Conservation (phyloP, 2,329 filamentous ascomycete species). For the Trichoderma atroviride region DNA sequence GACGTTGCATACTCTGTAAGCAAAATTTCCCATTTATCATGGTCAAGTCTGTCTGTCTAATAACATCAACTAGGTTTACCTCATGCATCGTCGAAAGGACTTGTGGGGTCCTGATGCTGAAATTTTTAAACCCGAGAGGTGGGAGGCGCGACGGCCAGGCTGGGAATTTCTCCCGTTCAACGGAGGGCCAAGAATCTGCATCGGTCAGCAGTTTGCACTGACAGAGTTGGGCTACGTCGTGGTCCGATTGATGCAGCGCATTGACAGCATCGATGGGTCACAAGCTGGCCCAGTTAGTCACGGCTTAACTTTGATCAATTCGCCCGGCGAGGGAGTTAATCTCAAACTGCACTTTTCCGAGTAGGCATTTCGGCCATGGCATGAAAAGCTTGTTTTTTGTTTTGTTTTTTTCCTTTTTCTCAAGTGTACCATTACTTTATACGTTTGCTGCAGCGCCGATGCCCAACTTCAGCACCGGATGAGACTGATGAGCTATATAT, state of each 20-base stretch:
- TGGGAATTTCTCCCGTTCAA: conserved; percentile 37
- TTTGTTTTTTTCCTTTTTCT: neutral
- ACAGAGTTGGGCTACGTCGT: conserved; percentile 34
- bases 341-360: conserved; percentile 30
- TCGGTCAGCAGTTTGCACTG: conserved; percentile 36
- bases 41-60: neutral
- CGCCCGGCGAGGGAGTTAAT: conserved; percentile 31
- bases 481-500: neutral
- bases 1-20: conserved; percentile 43
- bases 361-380: neutral
- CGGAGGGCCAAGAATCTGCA: conserved; percentile 36
- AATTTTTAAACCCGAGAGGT: conserved; percentile 47
- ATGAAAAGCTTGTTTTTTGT: neutral
- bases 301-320: conserved; percentile 30
- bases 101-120: conserved; percentile 45
- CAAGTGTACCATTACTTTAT: neutral
- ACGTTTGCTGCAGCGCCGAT: neutral
- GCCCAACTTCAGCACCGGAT: neutral
- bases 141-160: conserved; percentile 34
- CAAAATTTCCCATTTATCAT: neutral
- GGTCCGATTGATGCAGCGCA: conserved; percentile 31
- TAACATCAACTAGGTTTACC: conserved; percentile 27
- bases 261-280: conserved; percentile 32
- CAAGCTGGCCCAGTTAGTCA: conserved; percentile 29
- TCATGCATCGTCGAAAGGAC: conserved; percentile 45